A percentile compares a stretch with the other conserved stretches of the same genome.
Evolutionary conservation across 257 asterid genomes (phyloP).

Genomic region (Plantago elongata): DNA sequence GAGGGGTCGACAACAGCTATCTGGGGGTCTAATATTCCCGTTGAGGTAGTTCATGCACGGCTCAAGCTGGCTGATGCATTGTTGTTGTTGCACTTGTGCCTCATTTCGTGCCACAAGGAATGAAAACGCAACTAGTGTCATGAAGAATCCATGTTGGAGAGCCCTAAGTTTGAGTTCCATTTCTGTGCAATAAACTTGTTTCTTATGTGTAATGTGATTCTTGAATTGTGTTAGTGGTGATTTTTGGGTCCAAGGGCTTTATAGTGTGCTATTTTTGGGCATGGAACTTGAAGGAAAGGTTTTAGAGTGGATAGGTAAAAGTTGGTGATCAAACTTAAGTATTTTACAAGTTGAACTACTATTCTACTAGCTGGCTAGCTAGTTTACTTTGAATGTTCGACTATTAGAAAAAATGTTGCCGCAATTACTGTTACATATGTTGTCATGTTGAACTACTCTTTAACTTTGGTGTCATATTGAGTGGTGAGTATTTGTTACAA

Average conservation of each 20-base stretch:
- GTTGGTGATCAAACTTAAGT: conserved; percentile 41
- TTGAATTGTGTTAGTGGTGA: conserved; percentile 1
- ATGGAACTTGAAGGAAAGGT: not conserved
- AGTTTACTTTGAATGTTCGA: conserved; percentile 17
- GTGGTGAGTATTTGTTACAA: too few relatives aligned
- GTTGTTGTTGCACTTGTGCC: conserved; percentile 38
- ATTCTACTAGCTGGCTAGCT: too few relatives aligned
- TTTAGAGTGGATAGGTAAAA: conserved; percentile 29
- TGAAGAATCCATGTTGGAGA: conserved; percentile 8
- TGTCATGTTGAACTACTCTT: conserved; percentile 33
- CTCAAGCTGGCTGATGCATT: conserved; percentile 50
- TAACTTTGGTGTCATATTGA: not conserved
- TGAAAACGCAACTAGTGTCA: conserved; percentile 19
- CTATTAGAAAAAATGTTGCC: conserved; percentile 3
- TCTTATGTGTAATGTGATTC: not conserved
- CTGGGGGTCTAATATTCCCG: conserved; percentile 46
- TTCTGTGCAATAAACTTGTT: not conserved
- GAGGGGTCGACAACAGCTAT: conserved; percentile 64
- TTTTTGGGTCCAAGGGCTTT: not conserved
- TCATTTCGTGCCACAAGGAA: conserved; percentile 21
- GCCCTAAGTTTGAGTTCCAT: conserved; percentile 21
- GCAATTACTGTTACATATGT: conserved; percentile 23
- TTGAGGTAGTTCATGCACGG: conserved; percentile 64
- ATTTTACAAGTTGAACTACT: not conserved
- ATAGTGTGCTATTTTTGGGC: not conserved